phyloP scores from a whole-genome alignment of 495 filamentous ascomycete species.

The Alectoria sarmentosa region DNA sequence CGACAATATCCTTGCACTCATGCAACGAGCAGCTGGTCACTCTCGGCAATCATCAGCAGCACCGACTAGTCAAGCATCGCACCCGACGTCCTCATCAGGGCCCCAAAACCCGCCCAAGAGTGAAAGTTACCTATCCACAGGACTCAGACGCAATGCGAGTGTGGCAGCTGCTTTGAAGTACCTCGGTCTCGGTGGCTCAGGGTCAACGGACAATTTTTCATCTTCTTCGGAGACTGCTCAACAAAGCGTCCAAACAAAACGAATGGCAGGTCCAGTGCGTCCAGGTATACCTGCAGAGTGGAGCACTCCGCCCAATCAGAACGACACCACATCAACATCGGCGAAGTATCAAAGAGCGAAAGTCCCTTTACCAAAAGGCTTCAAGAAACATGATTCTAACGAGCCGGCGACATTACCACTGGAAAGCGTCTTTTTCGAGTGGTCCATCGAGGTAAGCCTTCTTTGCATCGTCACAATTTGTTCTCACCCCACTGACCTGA shows the following conservation, averaged over 20 bases:
- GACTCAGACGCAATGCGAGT: constrained; percentile 60
- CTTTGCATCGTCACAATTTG: neutral
- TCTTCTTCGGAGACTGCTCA: constrained; percentile 28
- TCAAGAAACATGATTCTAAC: constrained; percentile 50
- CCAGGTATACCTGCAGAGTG: constrained; percentile 62
- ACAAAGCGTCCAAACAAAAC: constrained; percentile 28
- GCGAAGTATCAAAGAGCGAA: constrained; percentile 69
- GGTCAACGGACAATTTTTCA: constrained; percentile 29
- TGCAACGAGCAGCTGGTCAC: constrained; percentile 41
- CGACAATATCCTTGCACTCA: constrained; percentile 64
- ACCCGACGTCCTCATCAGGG: constrained; percentile 15
- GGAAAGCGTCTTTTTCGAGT: constrained; percentile 79
- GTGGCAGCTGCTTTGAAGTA: constrained; percentile 67
- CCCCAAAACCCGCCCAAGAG: constrained; percentile 40
- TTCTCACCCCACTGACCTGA: constrained; percentile 28
- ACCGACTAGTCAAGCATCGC: constrained; percentile 31
- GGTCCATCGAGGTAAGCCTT: constrained; percentile 72
- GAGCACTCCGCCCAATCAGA: constrained; percentile 68
- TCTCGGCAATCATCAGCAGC: constrained; percentile 48
- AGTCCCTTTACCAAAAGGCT: constrained; percentile 67
- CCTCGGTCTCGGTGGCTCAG: constrained; percentile 50
- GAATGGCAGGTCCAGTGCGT: constrained; percentile 35
- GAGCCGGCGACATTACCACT: constrained; percentile 60
- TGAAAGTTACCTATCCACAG: constrained; percentile 59
- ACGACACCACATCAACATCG: constrained; percentile 59